phyloP scores from a whole-genome alignment of 2,329 filamentous ascomycete genomes.

The Coniochaeta ligniaria region DNA sequence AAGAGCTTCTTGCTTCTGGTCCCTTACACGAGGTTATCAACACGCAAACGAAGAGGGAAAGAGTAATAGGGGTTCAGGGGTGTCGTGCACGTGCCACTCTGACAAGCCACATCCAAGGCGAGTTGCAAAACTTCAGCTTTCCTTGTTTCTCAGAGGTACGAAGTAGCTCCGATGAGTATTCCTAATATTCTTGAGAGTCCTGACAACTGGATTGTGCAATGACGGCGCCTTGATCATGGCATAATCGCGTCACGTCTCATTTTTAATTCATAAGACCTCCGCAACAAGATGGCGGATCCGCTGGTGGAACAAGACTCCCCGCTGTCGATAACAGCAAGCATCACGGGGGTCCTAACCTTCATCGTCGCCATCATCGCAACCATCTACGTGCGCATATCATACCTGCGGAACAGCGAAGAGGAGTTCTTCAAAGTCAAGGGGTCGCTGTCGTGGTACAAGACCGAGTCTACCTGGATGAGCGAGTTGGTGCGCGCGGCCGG shows the following conservation, averaged over 20 bases:
- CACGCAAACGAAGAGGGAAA: too few relatives aligned
- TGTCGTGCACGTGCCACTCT: too few relatives aligned
- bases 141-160: too few relatives aligned
- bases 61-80: too few relatives aligned
- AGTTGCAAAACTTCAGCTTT: too few relatives aligned
- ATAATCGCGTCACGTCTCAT: background rate
- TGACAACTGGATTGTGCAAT: too few relatives aligned
- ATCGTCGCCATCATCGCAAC: slow-evolving; percentile 36
- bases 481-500: slow-evolving; percentile 27
- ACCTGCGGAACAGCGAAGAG: slow-evolving; percentile 35
- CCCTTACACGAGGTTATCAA: too few relatives aligned
- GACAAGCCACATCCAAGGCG: too few relatives aligned
- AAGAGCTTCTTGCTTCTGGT: too few relatives aligned
- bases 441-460: slow-evolving; percentile 40
- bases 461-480: slow-evolving; percentile 36
- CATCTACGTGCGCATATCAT: slow-evolving; percentile 34
- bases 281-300: slow-evolving; percentile 9
- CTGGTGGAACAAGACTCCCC: slow-evolving; percentile 29
- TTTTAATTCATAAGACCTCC: background rate
- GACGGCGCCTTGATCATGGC: too few relatives aligned
- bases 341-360: slow-evolving; percentile 40
- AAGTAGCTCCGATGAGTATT: too few relatives aligned
- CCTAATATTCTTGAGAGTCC: too few relatives aligned
- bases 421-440: slow-evolving; percentile 41
- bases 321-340: slow-evolving; percentile 33